Evolutionary conservation across 371 early-diverging fungal species (phyloP).

Genomic region (Rhizopus stolonifer): DNA sequence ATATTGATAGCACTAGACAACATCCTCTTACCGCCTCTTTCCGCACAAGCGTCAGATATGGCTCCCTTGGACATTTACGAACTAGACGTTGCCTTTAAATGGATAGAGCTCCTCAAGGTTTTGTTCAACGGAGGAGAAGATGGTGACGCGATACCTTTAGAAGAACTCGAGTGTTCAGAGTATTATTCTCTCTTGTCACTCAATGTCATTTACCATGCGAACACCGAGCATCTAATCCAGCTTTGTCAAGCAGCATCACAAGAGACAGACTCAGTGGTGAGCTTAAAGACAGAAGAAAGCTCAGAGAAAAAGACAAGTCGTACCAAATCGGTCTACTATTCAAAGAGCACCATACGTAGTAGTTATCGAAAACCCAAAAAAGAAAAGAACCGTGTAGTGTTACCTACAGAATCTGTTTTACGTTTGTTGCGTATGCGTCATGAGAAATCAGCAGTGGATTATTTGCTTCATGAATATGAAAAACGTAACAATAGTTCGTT

Average conservation of each 20-base stretch:
- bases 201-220: constrained; percentile 52
- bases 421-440: constrained; percentile 45
- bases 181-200: constrained; percentile 62
- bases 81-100: constrained; percentile 64
- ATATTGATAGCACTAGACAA: constrained; percentile 64
- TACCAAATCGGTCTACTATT: constrained; percentile 29
- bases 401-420: constrained; percentile 36
- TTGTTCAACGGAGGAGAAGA: constrained; percentile 83
- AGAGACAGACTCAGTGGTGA: constrained; percentile 2
- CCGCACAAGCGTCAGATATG: constrained; percentile 49
- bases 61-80: constrained; percentile 61
- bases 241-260: constrained; percentile 43
- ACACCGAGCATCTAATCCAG: constrained; percentile 52
- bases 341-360: constrained; percentile 16
- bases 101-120: constrained; percentile 67
- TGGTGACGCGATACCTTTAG: constrained; percentile 68
- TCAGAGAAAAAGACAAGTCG: constrained; percentile 14
- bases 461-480: constrained; percentile 24
- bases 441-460: constrained; percentile 32
- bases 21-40: constrained; percentile 76
- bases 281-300: too few relatives aligned
- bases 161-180: constrained; percentile 64
- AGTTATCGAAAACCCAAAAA: too few relatives aligned
- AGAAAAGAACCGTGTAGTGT: not conserved
- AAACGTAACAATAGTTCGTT: constrained; percentile 16